These are phyloP conservation scores for Bolboschoenus planiculmis DNA, from an alignment of 176 grass and related monocot species.

Conservation along the genomic window DNA sequence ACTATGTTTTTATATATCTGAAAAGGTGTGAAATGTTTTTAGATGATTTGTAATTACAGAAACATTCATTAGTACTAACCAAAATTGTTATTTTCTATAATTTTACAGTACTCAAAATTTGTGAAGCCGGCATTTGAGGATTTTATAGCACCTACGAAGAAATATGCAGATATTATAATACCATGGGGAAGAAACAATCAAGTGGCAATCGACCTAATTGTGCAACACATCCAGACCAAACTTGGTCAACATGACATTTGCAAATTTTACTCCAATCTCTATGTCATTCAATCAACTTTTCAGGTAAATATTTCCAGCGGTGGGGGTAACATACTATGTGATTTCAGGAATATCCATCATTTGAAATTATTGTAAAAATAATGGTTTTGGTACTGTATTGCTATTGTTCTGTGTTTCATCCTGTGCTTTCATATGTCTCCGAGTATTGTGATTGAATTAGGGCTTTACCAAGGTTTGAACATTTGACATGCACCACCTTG, in stretches of 20 bases:
- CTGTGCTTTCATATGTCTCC: not conserved
- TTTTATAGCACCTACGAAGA: constrained; percentile 88
- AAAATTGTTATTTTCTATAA: not conserved
- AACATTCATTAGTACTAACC: not conserved
- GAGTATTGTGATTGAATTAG: not conserved
- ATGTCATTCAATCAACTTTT: constrained; percentile 83
- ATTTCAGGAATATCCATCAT: not conserved
- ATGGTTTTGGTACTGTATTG: not conserved
- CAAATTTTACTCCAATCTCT: constrained; percentile 80
- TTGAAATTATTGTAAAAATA: not conserved
- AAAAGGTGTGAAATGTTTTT: not conserved
- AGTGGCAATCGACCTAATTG: constrained; percentile 89
- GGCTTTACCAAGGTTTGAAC: not conserved
- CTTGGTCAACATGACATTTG: constrained; percentile 85
- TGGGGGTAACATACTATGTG: not conserved
- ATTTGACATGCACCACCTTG: not conserved
- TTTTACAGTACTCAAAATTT: constrained; percentile 78
- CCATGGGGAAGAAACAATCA: constrained; percentile 85
- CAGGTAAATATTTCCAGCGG: constrained; percentile 42
- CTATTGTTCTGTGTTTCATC: not conserved
- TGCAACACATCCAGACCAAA: constrained; percentile 86
- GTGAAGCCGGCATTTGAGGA: constrained; percentile 91
- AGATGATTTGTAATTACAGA: not conserved
- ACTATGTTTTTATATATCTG: not conserved
- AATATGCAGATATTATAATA: constrained; percentile 96